Evolutionary conservation across 371 early-diverging fungal species (phyloP).

Genomic region (Haplosporangium sp.): DNA sequence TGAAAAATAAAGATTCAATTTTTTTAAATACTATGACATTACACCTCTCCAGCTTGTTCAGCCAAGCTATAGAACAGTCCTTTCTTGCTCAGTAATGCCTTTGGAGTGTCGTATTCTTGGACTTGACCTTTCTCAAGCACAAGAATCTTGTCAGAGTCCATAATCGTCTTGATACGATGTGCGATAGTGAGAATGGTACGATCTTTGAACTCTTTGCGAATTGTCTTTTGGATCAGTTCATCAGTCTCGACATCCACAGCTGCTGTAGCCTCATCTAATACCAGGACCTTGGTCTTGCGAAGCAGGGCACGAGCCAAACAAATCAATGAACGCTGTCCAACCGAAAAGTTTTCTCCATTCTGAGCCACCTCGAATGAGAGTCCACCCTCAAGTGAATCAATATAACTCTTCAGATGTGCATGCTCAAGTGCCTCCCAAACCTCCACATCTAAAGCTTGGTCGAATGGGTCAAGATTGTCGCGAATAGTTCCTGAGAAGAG

Average conservation of each 20-base stretch:
- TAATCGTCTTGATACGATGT: slow-evolving; percentile 81
- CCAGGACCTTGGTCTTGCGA: slow-evolving; percentile 76
- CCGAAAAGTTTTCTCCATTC: slow-evolving; percentile 90
- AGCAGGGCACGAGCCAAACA: slow-evolving; percentile 87
- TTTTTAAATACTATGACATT: neutral
- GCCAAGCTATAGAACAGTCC: slow-evolving; percentile 65
- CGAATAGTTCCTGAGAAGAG: slow-evolving; percentile 78
- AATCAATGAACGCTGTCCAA: slow-evolving; percentile 88
- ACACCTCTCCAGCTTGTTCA: slow-evolving; percentile 25
- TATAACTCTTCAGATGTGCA: slow-evolving; percentile 67
- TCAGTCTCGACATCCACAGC: slow-evolving; percentile 87
- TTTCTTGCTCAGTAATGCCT: slow-evolving; percentile 59
- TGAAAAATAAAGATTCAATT: no score
- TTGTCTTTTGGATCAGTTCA: slow-evolving; percentile 88
- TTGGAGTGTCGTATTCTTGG: slow-evolving; percentile 79
- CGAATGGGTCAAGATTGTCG: slow-evolving; percentile 79
- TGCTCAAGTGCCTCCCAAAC: slow-evolving; percentile 79
- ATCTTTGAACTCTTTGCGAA: slow-evolving; percentile 73
- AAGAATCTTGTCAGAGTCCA: slow-evolving; percentile 89
- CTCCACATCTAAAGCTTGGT: slow-evolving; percentile 68
- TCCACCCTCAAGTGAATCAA: slow-evolving; percentile 68
- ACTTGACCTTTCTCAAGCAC: slow-evolving; percentile 84
- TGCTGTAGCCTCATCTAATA: slow-evolving; percentile 94
- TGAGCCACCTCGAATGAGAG: slow-evolving; percentile 74
- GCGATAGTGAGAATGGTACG: slow-evolving; percentile 80